Percentiles rank a stretch among this genome's conserved stretches.
Conservation (phyloP, 306 rosid genomes). For the Dryas alaskensis region DNA sequence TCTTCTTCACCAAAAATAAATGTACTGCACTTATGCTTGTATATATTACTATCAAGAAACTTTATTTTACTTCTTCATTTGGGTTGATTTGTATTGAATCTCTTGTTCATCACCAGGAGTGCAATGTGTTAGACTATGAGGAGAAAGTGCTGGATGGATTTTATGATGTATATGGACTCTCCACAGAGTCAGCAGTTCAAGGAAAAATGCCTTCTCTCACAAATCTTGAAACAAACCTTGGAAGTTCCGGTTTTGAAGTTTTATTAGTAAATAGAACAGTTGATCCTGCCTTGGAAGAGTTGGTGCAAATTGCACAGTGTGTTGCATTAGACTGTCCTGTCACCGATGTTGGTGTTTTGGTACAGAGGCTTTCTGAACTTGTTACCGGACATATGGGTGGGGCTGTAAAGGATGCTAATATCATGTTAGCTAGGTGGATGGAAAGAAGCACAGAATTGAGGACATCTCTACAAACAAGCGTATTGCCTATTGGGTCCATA, state of each 20-base stretch:
- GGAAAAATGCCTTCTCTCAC: constrained; percentile 86
- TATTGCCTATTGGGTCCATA: constrained; percentile 87
- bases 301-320: constrained; percentile 85
- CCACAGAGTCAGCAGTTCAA: constrained; percentile 65
- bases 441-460: constrained; percentile 80
- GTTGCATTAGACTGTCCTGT: constrained; percentile 86
- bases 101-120: constrained; percentile 54
- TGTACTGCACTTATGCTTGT: not conserved
- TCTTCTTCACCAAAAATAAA: not conserved
- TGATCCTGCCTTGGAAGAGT: constrained; percentile 80
- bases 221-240: constrained; percentile 68
- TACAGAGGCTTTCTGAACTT: constrained; percentile 90
- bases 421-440: constrained; percentile 78
- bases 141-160: constrained; percentile 92
- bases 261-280: constrained; percentile 69
- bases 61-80: constrained; percentile 10
- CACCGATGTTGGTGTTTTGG: constrained; percentile 57
- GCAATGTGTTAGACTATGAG: constrained; percentile 82
- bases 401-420: constrained; percentile 88
- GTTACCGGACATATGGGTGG: constrained; percentile 93
- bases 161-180: constrained; percentile 74
- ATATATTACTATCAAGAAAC: constrained; percentile 1
- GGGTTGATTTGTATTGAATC: constrained; percentile 28
- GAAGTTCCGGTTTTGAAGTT: constrained; percentile 73
- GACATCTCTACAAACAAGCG: constrained; percentile 72